phyloP scores from a whole-genome alignment of 495 filamentous ascomycete species.

The Amphirosellinia nigrospora region DNA sequence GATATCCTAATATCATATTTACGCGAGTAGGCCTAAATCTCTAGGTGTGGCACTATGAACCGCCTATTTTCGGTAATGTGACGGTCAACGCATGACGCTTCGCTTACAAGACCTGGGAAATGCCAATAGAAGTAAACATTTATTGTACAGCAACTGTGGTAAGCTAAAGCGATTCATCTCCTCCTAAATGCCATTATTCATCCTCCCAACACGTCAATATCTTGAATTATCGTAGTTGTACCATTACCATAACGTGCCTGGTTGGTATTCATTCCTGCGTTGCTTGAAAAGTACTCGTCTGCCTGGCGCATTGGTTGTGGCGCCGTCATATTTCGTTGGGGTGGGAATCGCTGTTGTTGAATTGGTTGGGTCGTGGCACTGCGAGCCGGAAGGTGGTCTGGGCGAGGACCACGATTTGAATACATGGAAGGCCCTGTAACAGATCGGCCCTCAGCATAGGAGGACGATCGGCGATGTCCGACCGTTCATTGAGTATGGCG shows the following conservation, averaged over 20 bases:
- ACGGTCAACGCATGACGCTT: neutral
- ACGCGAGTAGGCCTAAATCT: neutral
- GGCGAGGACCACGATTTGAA: slow-evolving; percentile 38
- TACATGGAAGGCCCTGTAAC: slow-evolving; percentile 47
- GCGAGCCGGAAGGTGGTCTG: slow-evolving; percentile 42
- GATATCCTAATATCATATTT: neutral
- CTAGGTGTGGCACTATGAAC: no score
- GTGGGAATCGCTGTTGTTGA: slow-evolving; percentile 43
- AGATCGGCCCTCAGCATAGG: slow-evolving; percentile 40
- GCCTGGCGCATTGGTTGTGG: slow-evolving; percentile 46
- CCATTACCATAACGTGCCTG: slow-evolving; percentile 32
- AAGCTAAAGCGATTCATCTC: neutral
- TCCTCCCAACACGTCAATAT: slow-evolving; percentile 30
- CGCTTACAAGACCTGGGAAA: neutral
- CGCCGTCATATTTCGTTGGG: slow-evolving; percentile 58
- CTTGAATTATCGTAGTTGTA: slow-evolving; percentile 43
- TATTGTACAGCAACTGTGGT: slow-evolving; percentile 10
- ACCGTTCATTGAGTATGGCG: slow-evolving; percentile 14
- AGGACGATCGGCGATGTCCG: slow-evolving; percentile 21
- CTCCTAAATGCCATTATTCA: neutral
- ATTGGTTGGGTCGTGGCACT: slow-evolving; percentile 47
- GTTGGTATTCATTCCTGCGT: slow-evolving; percentile 31
- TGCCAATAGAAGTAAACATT: slow-evolving; percentile 7
- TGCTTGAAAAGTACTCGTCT: slow-evolving; percentile 32
- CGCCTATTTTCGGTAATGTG: neutral